Evolutionary conservation across 495 filamentous ascomycete species (phyloP).

Genomic region (Talaromyces ruber): DNA sequence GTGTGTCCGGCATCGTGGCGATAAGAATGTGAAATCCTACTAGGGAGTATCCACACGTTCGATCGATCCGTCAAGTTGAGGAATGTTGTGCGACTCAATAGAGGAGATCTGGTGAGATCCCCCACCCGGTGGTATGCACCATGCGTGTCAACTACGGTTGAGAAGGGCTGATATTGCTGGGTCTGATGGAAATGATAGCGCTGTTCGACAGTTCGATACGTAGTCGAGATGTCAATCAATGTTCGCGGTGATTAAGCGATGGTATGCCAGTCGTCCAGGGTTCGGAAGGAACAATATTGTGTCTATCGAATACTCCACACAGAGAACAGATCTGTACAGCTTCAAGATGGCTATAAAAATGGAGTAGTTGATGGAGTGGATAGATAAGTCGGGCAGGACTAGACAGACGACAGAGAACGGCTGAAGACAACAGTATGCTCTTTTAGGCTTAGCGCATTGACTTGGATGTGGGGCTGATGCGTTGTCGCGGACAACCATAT

Average conservation of each 20-base stretch:
- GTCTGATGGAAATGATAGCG: not conserved
- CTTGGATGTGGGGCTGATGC: constrained; percentile 6
- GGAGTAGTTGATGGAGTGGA: not conserved
- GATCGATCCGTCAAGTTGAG: constrained; percentile 16
- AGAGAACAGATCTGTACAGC: not conserved
- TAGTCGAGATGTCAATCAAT: not conserved
- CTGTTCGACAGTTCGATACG: not conserved
- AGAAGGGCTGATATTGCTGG: not conserved
- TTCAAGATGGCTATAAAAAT: not conserved
- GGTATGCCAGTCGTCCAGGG: not conserved
- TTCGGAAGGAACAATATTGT: not conserved
- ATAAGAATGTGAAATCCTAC: not conserved
- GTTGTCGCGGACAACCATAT: constrained; percentile 35
- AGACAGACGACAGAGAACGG: constrained; percentile 6
- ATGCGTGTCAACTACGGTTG: constrained; percentile 19
- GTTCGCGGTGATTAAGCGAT: not conserved
- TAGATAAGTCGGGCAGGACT: constrained; percentile 2
- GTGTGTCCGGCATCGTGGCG: constrained; percentile 10
- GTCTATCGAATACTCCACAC: not conserved
- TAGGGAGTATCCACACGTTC: not conserved
- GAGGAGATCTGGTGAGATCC: constrained; percentile 42
- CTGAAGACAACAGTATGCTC: constrained; percentile 29
- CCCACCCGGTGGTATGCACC: constrained; percentile 40
- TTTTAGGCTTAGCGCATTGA: constrained; percentile 29
- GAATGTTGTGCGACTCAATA: constrained; percentile 24